phyloP scores from a whole-genome alignment of 2,329 filamentous ascomycete genomes.

The Colletotrichum zoysiae region DNA sequence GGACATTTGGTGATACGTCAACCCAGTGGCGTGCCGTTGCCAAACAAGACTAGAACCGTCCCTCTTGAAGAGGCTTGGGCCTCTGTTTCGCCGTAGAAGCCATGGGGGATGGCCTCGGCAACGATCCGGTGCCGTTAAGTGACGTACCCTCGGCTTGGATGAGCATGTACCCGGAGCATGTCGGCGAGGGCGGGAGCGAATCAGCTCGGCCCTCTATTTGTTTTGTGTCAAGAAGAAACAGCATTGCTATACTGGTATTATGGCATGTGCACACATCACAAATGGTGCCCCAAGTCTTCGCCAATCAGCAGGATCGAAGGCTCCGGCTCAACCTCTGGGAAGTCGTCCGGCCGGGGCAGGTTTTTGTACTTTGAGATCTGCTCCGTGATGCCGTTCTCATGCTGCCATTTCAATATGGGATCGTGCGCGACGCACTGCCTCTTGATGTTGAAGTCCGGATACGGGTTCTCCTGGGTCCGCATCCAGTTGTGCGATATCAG shows the following conservation, averaged over 20 bases:
- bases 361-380: constrained; percentile 34
- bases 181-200: constrained; percentile 52
- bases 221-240: background rate
- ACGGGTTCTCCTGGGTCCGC: constrained; percentile 33
- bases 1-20: constrained; percentile 67
- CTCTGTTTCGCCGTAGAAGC: background rate
- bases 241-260: background rate
- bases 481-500: constrained; percentile 37
- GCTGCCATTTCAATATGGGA: constrained; percentile 30
- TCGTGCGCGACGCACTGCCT: constrained; percentile 34
- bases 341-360: constrained; percentile 7
- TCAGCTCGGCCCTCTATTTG: background rate
- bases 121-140: constrained; percentile 53
- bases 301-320: constrained; percentile 28
- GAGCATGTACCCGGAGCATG: constrained; percentile 45
- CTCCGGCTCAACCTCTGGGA: constrained; percentile 32
- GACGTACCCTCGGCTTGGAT: constrained; percentile 66
- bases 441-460: constrained; percentile 39
- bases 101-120: background rate
- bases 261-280: background rate
- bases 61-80: too few species aligned
- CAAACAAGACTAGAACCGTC: constrained; percentile 21
- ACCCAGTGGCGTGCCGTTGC: constrained; percentile 63
- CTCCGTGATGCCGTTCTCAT: constrained; percentile 24
- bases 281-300: constrained; percentile 13